Conservation (phyloP, 2,329 filamentous ascomycete genomes). For the Stagonosporopsis vannaccii region DNA sequence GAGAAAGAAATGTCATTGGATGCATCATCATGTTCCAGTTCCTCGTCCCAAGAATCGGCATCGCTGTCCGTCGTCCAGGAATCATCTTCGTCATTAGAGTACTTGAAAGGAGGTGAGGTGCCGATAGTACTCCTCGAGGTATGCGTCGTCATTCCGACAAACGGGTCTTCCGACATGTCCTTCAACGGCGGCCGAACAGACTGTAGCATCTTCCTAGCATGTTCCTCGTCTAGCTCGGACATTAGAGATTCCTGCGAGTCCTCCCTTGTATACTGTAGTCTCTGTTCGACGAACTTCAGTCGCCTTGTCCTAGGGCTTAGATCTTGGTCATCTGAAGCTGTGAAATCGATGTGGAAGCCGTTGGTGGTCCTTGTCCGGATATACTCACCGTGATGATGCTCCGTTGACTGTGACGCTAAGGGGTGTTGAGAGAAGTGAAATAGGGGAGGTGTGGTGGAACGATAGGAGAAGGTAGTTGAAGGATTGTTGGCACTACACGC, state of each 20-base stretch:
- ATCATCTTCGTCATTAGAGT: constrained; percentile 25
- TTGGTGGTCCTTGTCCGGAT: constrained; percentile 32
- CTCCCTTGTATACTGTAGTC: constrained; percentile 31
- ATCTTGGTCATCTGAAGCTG: constrained; percentile 3
- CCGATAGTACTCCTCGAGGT: constrained; percentile 17
- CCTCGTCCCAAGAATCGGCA: constrained; percentile 45
- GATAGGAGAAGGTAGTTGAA: constrained; percentile 41
- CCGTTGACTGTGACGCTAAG: constrained; percentile 43
- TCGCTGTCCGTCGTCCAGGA: constrained; percentile 51
- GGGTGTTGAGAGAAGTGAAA: constrained; percentile 39
- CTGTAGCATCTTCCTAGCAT: constrained; percentile 51
- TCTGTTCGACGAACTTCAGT: constrained; percentile 6
- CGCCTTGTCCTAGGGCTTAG: constrained; percentile 34
- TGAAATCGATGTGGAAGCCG: constrained; percentile 11
- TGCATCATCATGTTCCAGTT: constrained; percentile 62
- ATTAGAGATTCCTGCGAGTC: constrained; percentile 43
- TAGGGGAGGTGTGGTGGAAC: constrained; percentile 42
- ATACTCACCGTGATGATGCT: constrained; percentile 63
- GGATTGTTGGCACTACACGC: constrained; percentile 36
- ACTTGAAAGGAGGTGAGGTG: constrained; percentile 17
- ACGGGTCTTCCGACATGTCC: constrained; percentile 21
- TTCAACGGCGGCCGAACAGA: constrained; percentile 52
- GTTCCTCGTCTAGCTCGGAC: constrained; percentile 44
- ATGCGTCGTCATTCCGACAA: constrained; percentile 11
- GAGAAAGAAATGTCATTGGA: constrained; percentile 64